A percentile compares a stretch with the other conserved stretches of the same genome.
These are phyloP conservation scores for Phycomyces blakesleeanus DNA, from an alignment of 192 early-diverging fungal species.

Conservation along the genomic window DNA sequence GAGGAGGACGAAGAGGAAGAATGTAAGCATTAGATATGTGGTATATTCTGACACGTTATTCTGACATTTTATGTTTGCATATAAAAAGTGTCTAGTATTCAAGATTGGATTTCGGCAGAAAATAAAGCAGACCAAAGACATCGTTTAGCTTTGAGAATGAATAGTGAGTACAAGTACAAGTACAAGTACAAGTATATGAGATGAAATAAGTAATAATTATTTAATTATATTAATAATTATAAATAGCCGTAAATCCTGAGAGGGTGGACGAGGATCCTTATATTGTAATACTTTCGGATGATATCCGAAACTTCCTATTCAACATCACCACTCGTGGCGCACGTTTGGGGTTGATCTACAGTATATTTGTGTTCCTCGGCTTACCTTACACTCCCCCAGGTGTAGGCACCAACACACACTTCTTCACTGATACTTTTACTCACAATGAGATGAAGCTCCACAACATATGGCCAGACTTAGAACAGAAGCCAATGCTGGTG, in stretches of 20 bases:
- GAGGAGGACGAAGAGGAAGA: slow-evolving; percentile 25
- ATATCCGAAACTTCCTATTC: slow-evolving; percentile 43
- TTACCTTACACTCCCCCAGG: slow-evolving; percentile 42
- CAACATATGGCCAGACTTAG: slow-evolving; percentile 21
- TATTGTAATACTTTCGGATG: slow-evolving; percentile 49
- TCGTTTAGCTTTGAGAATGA: slow-evolving; percentile 14
- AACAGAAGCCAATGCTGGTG: slow-evolving; percentile 1
- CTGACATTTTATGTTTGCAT: neutral
- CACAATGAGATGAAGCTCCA: slow-evolving; percentile 28
- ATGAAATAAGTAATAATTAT: neutral
- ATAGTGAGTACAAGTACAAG: neutral
- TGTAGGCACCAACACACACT: slow-evolving; percentile 34
- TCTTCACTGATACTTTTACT: slow-evolving; percentile 38
- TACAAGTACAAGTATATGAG: too few relatives aligned
- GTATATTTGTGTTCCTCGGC: slow-evolving; percentile 45
- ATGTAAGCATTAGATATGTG: neutral
- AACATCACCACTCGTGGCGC: slow-evolving; percentile 40
- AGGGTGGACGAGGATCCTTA: slow-evolving; percentile 49
- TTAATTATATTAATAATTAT: neutral
- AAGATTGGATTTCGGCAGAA: slow-evolving; percentile 34
- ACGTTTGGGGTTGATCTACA: slow-evolving; percentile 39
- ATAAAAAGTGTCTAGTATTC: neutral
- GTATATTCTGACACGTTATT: neutral
- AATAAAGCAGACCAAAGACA: slow-evolving; percentile 20
- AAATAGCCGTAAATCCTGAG: slow-evolving; percentile 32